Base-by-base conservation (phyloP, 2,329 filamentous ascomycete species). In the Apiospora saccharicola region DNA sequence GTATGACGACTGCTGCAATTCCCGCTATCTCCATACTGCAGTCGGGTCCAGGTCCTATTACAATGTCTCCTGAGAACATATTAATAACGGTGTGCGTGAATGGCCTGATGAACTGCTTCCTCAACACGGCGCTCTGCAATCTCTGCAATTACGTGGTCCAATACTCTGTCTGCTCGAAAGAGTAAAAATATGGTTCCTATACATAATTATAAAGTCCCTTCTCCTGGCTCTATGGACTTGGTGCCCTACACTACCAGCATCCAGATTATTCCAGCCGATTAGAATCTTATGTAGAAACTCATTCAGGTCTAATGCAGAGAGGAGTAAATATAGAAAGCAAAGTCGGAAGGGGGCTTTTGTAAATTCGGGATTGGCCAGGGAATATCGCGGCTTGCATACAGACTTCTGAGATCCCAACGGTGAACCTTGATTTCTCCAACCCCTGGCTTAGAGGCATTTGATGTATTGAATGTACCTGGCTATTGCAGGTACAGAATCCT, bases 31-130 rank as follows among this genome's bases (percentile, higher is more conserved):
- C 57, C 57, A 64, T 64, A 24, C 51, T 64, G 57, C 22, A 41
- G 57, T 64, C 57, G 57, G 57, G 57, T 64, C 57, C 57, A 34
- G 57, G 57, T 64, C 57, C 57, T 64, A 64, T 64, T 41, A 41
- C 57, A 64, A 64, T 64, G 57, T 41, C 34, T 41, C 57, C 57
- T 64, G 57, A 64, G 14, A n/a, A 41, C 22, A n/a, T 37, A 64
- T 13, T n/a, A 64, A 41, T 64, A 64, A 64, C 34, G 57, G 57
- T 64, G 57, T 64, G 57, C 12, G 57, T 64, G 57, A 64, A 64
- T 64, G 57, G 57, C 57, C 57, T 64, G 57, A 64, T 64, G 34
- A n/a, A 64, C 57, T 41, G 57, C 34, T 64, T 41, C 5, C 30
- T 64, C 30, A 37, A 41, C 34, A 64, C 22, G 12, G 57, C 57